Evolutionary conservation across 148 eudicot genomes (phyloP), one percentile per base, ranked within the genome.

Genomic region (Cornus suecica): DNA sequence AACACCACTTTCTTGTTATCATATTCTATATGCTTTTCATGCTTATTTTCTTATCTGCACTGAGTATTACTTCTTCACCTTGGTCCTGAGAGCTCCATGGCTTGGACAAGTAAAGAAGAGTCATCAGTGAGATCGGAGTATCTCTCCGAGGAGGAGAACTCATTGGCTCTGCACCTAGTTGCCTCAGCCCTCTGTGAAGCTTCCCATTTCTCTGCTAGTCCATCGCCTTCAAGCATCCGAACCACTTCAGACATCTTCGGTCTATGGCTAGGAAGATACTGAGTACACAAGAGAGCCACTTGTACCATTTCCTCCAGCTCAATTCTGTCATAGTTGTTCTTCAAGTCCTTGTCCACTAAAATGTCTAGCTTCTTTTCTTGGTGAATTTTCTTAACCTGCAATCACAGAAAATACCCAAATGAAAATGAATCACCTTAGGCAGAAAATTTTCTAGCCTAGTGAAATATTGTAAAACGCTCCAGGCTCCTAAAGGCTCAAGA

Each of bases 231-330:
- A 8, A 95, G 88, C 99, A 95, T 92, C 51, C 97, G 80, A 41
- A 92, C 91, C 41, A 95, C 97, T 85, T 95, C 99, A 0, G 97
- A 92, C 99, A 95, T 95, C 80, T 84, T 95, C 0, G 99, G 99
- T 67, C 99, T 89, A 22, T 89, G 81, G 34, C 83, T 85, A 0
- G 99, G 94, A 27, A 89, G 91, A 75, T 87, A 92, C 70, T 92
- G 99, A 8, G 97, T 95, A 76, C 99, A 91, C 73, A 95, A 75
- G 23, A 92, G 88, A 58, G 99, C 99, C 52, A 95, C 97, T 86
- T 88, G 91, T 30, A 91, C 92, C 76, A 90, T 92, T 83, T 95
- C 99, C 80, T 95, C 97, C 5, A 95, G 85, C 86, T 95, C 99
- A 4, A 95, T 85, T 32, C 81, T 68, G 60, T 95, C 99, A 31